A percentile compares a stretch with the other conserved stretches of the same genome.
phyloP scores from a whole-genome alignment of 176 grass and related monocot genomes.

The Musa itinerans region DNA sequence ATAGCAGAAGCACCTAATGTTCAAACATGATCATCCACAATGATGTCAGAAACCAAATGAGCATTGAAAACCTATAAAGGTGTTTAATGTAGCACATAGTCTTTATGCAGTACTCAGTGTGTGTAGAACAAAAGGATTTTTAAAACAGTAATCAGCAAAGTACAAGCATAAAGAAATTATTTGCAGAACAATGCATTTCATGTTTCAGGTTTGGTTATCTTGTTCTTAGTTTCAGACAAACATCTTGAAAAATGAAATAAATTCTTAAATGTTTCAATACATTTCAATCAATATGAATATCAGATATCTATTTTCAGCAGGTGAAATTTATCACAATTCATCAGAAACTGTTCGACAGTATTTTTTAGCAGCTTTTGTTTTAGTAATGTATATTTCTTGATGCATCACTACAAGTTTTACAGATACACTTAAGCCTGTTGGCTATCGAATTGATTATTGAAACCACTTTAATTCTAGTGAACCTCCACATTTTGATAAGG shows the following conservation, averaged over 20 bases:
- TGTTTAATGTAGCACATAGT: neutral
- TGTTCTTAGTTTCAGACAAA: neutral
- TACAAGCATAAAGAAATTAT: neutral
- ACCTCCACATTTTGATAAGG: no score
- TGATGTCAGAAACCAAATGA: neutral
- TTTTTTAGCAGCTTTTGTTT: no score
- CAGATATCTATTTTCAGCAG: no score
- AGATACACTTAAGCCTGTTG: no score
- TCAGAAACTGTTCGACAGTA: no score
- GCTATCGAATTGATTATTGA: no score
- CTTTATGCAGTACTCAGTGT: neutral
- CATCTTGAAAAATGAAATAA: neutral
- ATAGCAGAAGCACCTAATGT: conserved; percentile 84
- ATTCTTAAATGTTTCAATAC: no score
- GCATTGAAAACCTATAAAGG: neutral
- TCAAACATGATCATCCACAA: neutral
- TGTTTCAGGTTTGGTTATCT: neutral
- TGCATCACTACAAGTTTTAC: no score
- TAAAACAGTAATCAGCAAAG: neutral
- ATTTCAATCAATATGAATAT: no score
- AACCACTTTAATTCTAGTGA: no score
- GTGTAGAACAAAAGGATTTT: neutral
- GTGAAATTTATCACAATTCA: no score
- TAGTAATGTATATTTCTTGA: no score
- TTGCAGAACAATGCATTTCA: neutral